Conservation (phyloP, 768 basidiomycete species). For the Tremella yokohamensis region DNA sequence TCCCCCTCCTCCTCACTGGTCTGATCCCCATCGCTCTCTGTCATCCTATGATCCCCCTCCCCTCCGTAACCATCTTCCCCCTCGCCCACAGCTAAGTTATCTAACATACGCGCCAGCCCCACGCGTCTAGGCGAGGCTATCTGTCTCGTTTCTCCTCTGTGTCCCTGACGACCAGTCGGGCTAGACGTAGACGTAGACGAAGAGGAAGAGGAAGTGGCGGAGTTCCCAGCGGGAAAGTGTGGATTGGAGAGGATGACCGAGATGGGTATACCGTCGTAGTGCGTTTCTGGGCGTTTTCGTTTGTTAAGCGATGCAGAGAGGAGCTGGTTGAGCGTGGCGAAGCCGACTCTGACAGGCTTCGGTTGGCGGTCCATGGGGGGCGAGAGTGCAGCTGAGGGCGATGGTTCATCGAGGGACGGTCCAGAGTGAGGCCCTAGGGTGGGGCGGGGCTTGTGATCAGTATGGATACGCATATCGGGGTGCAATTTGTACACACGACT, state of each 20-base stretch:
- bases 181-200: neutral
- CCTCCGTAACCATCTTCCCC: neutral
- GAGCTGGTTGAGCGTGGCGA: slow-evolving; percentile 1
- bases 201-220: too few relatives aligned
- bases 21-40: neutral
- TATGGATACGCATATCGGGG: too few relatives aligned
- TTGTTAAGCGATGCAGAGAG: neutral
- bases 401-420: too few relatives aligned
- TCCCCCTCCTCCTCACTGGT: neutral
- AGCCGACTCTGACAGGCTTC: neutral
- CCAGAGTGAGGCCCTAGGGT: too few relatives aligned
- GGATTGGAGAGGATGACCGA: neutral
- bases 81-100: neutral
- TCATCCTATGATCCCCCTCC: neutral
- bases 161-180: neutral
- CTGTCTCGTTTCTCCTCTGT: neutral
- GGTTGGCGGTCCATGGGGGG: too few relatives aligned
- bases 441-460: too few relatives aligned
- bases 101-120: neutral
- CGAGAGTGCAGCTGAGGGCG: too few relatives aligned
- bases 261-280: slow-evolving; percentile 2
- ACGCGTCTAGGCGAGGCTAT: neutral
- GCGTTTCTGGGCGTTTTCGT: neutral
- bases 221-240: too few relatives aligned
- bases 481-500: too few relatives aligned